These are phyloP conservation scores for Cyathus striatus DNA, from an alignment of 768 basidiomycete genomes.

Conservation along the genomic window DNA sequence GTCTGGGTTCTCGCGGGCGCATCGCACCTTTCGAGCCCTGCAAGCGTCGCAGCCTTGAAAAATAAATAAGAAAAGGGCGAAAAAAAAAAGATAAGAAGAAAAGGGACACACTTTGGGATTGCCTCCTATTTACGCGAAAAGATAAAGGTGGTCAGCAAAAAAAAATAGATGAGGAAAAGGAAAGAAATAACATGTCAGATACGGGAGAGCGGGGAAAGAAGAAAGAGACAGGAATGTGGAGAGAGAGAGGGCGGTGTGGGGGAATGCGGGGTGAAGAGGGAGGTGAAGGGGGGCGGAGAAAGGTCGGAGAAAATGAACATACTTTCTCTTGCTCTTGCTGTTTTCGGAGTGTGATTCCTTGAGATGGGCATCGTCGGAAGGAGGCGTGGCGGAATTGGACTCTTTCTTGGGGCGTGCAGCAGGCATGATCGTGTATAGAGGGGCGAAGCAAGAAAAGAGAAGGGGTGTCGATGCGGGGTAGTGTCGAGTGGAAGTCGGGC, in stretches of 20 bases:
- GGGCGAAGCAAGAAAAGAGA: slow-evolving; percentile 22
- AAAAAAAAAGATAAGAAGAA: slow-evolving; percentile 1
- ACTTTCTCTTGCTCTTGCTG: slow-evolving; percentile 79
- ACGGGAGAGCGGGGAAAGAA: slow-evolving; percentile 14
- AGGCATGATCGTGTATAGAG: slow-evolving; percentile 46
- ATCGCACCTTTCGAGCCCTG: slow-evolving; percentile 81
- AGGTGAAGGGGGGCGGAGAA: slow-evolving; percentile 45
- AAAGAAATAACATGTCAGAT: slow-evolving; percentile 28
- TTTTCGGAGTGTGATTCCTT: slow-evolving; percentile 59
- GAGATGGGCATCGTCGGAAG: slow-evolving; percentile 57
- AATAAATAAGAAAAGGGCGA: slow-evolving; percentile 12
- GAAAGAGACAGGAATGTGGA: slow-evolving; percentile 24
- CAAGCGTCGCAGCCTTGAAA: slow-evolving; percentile 78
- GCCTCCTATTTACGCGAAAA: slow-evolving; percentile 48
- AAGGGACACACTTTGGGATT: slow-evolving; percentile 69
- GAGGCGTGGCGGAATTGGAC: slow-evolving; percentile 52
- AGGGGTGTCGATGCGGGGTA: neutral
- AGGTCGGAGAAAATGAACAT: slow-evolving; percentile 48
- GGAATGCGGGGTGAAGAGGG: slow-evolving; percentile 37
- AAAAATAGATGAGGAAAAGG: slow-evolving; percentile 21
- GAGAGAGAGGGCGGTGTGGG: slow-evolving; percentile 28
- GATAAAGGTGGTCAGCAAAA: slow-evolving; percentile 28
- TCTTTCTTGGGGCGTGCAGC: slow-evolving; percentile 65
- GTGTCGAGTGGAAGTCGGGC: slow-evolving; percentile 19
- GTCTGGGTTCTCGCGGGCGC: slow-evolving; percentile 74